Evolutionary conservation across 2,329 filamentous ascomycete genomes (phyloP).

Genomic region (Fusarium brevicatenulatum): DNA sequence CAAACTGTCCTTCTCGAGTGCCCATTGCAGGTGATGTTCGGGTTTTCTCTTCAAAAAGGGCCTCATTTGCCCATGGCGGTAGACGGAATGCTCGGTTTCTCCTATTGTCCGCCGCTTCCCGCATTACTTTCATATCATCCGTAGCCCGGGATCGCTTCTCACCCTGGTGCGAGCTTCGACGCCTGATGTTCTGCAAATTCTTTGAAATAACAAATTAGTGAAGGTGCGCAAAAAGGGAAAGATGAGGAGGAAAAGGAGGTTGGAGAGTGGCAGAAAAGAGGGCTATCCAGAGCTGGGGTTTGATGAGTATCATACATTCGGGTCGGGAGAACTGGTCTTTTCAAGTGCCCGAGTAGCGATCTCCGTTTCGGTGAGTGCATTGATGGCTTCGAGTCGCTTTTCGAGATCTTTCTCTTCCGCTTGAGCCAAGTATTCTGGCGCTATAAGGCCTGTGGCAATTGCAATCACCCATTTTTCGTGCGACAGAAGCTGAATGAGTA

Average conservation of each 20-base stretch:
- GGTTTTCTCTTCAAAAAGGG: constrained; percentile 35
- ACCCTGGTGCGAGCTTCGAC: constrained; percentile 25
- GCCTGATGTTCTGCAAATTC: constrained; percentile 49
- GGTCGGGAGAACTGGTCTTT: constrained; percentile 41
- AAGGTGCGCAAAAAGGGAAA: neutral
- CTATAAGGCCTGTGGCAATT: constrained; percentile 42
- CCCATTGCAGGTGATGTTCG: constrained; percentile 21
- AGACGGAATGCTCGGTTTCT: constrained; percentile 40
- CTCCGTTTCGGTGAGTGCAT: constrained; percentile 39
- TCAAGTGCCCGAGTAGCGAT: constrained; percentile 41
- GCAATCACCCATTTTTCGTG: constrained; percentile 48
- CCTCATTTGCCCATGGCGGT: constrained; percentile 48
- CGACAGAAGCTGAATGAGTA: constrained; percentile 41
- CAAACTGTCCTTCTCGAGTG: constrained; percentile 7
- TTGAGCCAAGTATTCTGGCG: constrained; percentile 44
- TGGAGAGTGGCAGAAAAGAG: neutral
- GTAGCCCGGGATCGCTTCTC: constrained; percentile 24
- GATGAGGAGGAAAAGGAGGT: neutral
- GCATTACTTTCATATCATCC: constrained; percentile 50
- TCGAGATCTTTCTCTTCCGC: constrained; percentile 43
- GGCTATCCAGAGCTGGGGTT: neutral
- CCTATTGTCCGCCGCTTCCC: constrained; percentile 47
- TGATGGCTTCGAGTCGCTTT: constrained; percentile 40
- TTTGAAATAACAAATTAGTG: constrained; percentile 34
- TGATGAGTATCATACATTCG: constrained; percentile 46